Evolutionary conservation across 306 rosid genomes (phyloP), one percentile per base, ranked within the genome.

Genomic region (Gastrolobium bilobum): DNA sequence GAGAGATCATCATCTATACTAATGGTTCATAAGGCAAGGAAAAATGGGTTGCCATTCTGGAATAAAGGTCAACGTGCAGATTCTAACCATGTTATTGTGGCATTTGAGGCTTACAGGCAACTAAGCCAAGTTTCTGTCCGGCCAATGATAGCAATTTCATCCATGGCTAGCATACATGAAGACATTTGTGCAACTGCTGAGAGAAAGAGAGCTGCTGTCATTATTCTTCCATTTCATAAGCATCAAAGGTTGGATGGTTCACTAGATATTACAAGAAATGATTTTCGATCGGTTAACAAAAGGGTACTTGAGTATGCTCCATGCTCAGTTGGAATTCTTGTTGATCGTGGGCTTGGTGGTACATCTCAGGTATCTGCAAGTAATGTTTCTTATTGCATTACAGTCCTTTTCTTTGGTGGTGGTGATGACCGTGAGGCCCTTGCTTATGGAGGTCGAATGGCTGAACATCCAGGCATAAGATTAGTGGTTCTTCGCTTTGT

Each of bases 271-370:
- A 81, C 92, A 5, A 77, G 88, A 47, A 88, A 40, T 57, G 97
- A 90, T 69, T 90, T 84, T 50, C 83, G 89, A 11, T 37, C 9
- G 68, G 92, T 94, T 40, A 94, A 94, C 85, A 82, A 74, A 63
- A 92, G 87, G 61, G 92, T 94, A 31, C 89, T 94, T 39, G 83
- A 90, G 68, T 85, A 88, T 65, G 94, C 98, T 50, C 94, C 84
- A 0, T 94, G 98, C 84, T 90, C 98, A 0, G 97, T 94, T 56
- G 98, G 96, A 77, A 87, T 92, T 65, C 68, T 94, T 10, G 85
- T 92, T 6, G 98, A 94, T 66, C 97, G 97, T 3, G 97, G 97
- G 3, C 94, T 94, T 29, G 98, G 98, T 43, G 97, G 98, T 34
- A 31, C 88, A 10, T 71, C 86, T 39, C 97, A 90, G 69, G 84